Base-by-base conservation (phyloP, 192 early-diverging fungal species). In the Blastocladiella britannica region DNA sequence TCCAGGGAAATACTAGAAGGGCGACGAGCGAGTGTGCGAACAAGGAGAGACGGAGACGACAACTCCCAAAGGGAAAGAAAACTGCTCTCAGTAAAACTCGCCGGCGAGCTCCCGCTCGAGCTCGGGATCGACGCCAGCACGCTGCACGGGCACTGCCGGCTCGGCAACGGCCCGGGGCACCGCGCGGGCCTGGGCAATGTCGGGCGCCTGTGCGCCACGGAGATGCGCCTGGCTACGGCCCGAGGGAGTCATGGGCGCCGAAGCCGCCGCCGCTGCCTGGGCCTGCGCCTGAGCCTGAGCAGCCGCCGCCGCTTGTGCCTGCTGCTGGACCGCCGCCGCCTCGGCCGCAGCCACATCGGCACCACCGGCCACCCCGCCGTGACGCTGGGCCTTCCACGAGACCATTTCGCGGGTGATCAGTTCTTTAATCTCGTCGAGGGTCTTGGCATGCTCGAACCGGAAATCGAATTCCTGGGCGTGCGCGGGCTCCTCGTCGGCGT, bases 341-440 rank as follows among this genome's bases (percentile, higher is more conserved):
- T 29, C 63, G 60, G 52, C 60, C 58, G 31, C 62, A 63, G 53
- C 55, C 56, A 15, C 15, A 29, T 55, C 7, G 62, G 63, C 64
- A 56, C 54, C 55, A 67, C 60, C 4, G 54, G 56, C 26, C 62
- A 57, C 37, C 37, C 26, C 7, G 65, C 61, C 23, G 56, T 58
- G 20, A 63, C 37, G 27, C 53, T 30, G 0, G 58, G 70, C 58
- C 77, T 89, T 88, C 70, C 81, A 88, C 57, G 76, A 75, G 63
- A 84, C 80, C 15, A 85, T 82, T 60, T 88, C 85, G 59, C 84
- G 79, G 24, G 84, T 82, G 68, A 88, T 84, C 72, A 84, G 77
- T 63, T 70, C 63, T 63, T 77, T 82, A 82, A 92, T 89, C 53
- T 89, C 85, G 12, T 83, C 82, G 29, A 87, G 76, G 7, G 67